These are phyloP conservation scores for Chaetomiaceae sp. DNA, from an alignment of 2,329 filamentous ascomycete genomes.

Conservation along the genomic window DNA sequence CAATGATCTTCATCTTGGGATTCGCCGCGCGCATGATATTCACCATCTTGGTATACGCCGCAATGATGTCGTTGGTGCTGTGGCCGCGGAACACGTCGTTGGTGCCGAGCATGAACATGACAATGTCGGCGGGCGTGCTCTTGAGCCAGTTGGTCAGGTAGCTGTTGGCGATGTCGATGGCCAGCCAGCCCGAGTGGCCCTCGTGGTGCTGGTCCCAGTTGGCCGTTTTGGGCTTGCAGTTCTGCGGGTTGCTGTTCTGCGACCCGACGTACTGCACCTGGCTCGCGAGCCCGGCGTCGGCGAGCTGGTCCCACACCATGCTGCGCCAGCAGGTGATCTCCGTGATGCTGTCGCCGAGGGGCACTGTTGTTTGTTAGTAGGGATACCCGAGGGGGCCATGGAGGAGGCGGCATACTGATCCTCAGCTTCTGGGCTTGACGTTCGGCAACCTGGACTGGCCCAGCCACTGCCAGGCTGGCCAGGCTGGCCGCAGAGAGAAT, in stretches of 20 bases:
- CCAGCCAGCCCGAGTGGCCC: slow-evolving; percentile 41
- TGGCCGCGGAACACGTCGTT: slow-evolving; percentile 38
- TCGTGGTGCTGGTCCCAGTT: slow-evolving; percentile 40
- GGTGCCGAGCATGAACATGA: slow-evolving; percentile 44
- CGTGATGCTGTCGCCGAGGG: slow-evolving; percentile 42
- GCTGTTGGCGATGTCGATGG: slow-evolving; percentile 40
- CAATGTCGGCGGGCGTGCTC: slow-evolving; percentile 37
- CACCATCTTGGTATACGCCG: slow-evolving; percentile 39
- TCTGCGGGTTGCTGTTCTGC: slow-evolving; percentile 35
- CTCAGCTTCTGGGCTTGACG: slow-evolving; percentile 22
- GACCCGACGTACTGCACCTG: slow-evolving; percentile 41
- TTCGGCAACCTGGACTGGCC: slow-evolving; percentile 17
- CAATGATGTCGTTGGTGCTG: slow-evolving; percentile 33
- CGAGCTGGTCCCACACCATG: slow-evolving; percentile 38
- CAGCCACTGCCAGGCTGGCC: slow-evolving; percentile 13
- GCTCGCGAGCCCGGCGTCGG: slow-evolving; percentile 31
- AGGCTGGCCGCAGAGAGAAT: slow-evolving; percentile 16
- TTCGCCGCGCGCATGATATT: slow-evolving; percentile 35
- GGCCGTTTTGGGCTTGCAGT: slow-evolving; percentile 32
- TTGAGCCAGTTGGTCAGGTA: slow-evolving; percentile 38
- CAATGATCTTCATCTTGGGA: slow-evolving; percentile 38
- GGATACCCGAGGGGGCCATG: too few relatives aligned
- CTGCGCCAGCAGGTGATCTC: slow-evolving; percentile 44
- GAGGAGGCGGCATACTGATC: slow-evolving; percentile 17
- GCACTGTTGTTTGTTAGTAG: slow-evolving; percentile 29